These are phyloP conservation scores for Combretum micranthum DNA, from an alignment of 345 rosid genomes.

Conservation along the genomic window DNA sequence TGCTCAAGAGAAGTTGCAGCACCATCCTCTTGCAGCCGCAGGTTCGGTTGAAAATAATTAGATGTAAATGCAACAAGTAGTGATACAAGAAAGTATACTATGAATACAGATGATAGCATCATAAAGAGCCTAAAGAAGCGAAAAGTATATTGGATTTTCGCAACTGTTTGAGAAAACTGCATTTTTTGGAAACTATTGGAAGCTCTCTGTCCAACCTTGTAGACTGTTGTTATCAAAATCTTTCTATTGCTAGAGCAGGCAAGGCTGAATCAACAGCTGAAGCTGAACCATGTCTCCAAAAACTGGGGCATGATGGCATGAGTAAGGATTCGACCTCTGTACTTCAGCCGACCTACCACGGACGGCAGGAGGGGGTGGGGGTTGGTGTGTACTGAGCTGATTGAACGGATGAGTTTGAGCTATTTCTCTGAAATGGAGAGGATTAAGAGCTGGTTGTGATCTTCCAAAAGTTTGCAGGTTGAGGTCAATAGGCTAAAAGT, in stretches of 20 bases:
- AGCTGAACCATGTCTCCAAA: too few species aligned
- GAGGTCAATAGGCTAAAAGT: background rate
- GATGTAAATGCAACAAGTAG: conserved; percentile 31
- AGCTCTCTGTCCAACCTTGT: background rate
- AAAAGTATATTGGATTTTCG: conserved; percentile 28
- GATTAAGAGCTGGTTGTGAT: background rate
- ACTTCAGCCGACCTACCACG: too few species aligned
- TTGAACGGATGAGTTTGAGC: too few species aligned
- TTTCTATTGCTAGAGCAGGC: background rate
- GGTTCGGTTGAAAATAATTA: conserved; percentile 15
- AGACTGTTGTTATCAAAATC: background rate
- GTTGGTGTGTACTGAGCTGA: too few species aligned
- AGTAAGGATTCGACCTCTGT: too few species aligned
- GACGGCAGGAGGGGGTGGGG: too few species aligned
- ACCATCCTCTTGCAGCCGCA: conserved; percentile 18
- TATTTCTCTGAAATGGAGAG: background rate
- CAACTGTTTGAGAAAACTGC: conserved; percentile 19
- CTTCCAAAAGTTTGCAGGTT: background rate
- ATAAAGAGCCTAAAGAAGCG: conserved; percentile 31
- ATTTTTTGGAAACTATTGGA: conserved; percentile 15
- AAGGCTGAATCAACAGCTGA: too few species aligned
- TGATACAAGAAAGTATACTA: conserved; percentile 39
- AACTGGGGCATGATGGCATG: too few species aligned
- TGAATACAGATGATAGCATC: conserved; percentile 28
- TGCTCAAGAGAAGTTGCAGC: conserved; percentile 38